Base-by-base conservation (phyloP, 2,329 filamentous ascomycete genomes). In the Fonsecaea multimorphosa region DNA sequence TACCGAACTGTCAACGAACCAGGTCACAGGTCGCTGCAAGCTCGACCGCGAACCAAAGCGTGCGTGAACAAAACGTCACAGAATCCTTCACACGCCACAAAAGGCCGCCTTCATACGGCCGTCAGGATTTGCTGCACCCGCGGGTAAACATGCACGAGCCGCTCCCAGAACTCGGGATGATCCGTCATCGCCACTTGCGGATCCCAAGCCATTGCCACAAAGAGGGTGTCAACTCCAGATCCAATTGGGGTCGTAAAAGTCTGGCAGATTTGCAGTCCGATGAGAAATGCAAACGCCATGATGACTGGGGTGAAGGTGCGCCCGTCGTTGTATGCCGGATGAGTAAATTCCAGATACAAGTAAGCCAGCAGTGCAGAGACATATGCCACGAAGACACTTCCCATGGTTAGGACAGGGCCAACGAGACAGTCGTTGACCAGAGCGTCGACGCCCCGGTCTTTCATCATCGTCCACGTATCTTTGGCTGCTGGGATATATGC, bases 391-490 rank as follows among this genome's bases (percentile, higher is more conserved):
- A 96, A 95, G 0, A 91, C 86, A 1, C 90, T 89, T 8, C 92
- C 93, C 80, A 93, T 91, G 16, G 87, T 89, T 27, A 85, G 80
- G 0, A 91, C 89, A 0, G 89, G 89, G 0, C 88, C 89, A 60
- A 93, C 89, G 40, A 97, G 85, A 71, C 92, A 96, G 75, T 96
- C 91, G 74, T 96, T 96, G 72, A 96, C 85, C 1, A 98, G 85
- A 0, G 92, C 93, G 73, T 97, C 93, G 66, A 97, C 89, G 31
- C 94, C 94, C 34, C 94, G 91, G 74, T 96, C 87, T 76, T 93
- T 94, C 82, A 97, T 93, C 90, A 96, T 91, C 12, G 72, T 87
- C 91, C 92, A 96, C 0, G 92, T 96, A 72, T 92, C 91, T 79
- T 96, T 97, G 38, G 93, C 93, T 0, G 93, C 91, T 0, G 87